Conservation (phyloP, 2,329 filamentous ascomycete species). For the Xylaria sp. region DNA sequence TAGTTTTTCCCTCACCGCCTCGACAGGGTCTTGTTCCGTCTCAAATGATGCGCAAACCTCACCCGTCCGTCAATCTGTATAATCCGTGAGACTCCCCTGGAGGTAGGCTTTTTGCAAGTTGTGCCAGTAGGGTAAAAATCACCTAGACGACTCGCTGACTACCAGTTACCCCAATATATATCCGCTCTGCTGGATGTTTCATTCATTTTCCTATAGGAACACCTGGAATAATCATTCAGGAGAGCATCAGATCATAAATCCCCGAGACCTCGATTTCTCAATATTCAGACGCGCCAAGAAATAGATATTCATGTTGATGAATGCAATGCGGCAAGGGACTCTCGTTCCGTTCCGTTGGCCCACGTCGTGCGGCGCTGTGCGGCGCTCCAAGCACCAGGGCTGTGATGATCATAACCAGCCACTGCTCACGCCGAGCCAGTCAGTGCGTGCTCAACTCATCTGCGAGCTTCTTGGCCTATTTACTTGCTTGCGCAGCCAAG, state of each 20-base stretch:
- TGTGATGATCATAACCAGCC: slow-evolving; percentile 34
- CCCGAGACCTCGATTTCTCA: slow-evolving; percentile 18
- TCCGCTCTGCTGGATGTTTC: not conserved
- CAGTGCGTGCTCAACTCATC: slow-evolving; percentile 25
- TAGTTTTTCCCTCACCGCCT: too few species aligned
- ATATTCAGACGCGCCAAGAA: slow-evolving; percentile 30
- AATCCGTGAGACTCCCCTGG: slow-evolving; percentile 12
- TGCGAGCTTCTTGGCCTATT: slow-evolving; percentile 33
- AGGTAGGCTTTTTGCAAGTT: slow-evolving; percentile 19
- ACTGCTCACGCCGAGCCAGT: slow-evolving; percentile 27
- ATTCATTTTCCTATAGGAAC: slow-evolving; percentile 14
- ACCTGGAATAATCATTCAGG: slow-evolving; percentile 12
- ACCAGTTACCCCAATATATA: slow-evolving; percentile 4
- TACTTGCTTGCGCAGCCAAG: slow-evolving; percentile 36
- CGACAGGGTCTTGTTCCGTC: slow-evolving; percentile 22
- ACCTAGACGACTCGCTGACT: slow-evolving; percentile 11
- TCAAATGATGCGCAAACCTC: slow-evolving; percentile 20
- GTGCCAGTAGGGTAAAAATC: slow-evolving; percentile 18
- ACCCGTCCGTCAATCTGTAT: slow-evolving; percentile 1
- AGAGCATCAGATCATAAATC: slow-evolving; percentile 16
- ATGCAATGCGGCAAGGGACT: slow-evolving; percentile 36
- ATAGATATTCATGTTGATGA: slow-evolving; percentile 29
- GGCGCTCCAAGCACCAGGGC: slow-evolving; percentile 32
- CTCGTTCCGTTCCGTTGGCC: slow-evolving; percentile 38
- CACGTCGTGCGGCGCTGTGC: slow-evolving; percentile 27